Percentiles rank a stretch among this genome's conserved stretches.
phyloP scores from a whole-genome alignment of 2,329 filamentous ascomycete species.

The Diaporthe longicolla region DNA sequence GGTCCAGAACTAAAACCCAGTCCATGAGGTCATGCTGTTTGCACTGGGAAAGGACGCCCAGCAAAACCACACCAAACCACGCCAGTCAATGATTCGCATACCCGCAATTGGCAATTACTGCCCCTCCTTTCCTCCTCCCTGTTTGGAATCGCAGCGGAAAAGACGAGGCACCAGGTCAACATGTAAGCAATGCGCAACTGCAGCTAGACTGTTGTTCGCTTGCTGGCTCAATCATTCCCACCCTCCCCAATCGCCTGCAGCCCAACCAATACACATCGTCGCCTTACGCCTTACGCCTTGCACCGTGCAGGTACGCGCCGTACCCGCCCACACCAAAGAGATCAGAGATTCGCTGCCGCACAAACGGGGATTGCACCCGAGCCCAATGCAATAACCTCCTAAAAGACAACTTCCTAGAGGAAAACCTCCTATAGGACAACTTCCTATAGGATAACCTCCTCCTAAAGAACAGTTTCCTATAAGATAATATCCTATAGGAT shows the following conservation, averaged over 20 bases:
- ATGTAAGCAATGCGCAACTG: too few relatives aligned
- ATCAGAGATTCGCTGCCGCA: too few relatives aligned
- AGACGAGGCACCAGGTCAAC: too few relatives aligned
- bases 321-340: not conserved
- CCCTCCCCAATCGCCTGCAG: not conserved
- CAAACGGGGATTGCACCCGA: too few relatives aligned
- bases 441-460: too few relatives aligned
- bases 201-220: not conserved
- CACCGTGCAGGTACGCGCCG: not conserved
- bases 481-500: too few relatives aligned
- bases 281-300: not conserved
- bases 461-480: too few relatives aligned
- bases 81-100: constrained; percentile 24
- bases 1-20: not conserved
- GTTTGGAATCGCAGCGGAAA: too few relatives aligned
- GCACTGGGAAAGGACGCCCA: not conserved
- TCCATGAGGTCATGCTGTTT: constrained; percentile 23
- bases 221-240: not conserved
- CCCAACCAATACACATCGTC: not conserved
- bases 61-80: not conserved
- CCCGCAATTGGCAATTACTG: not conserved
- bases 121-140: too few relatives aligned
- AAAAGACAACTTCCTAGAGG: too few relatives aligned
- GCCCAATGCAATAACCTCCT: too few relatives aligned
- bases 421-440: too few relatives aligned